Evolutionary conservation across 257 asterid genomes (phyloP), one percentile per base, ranked within the genome.

Genomic region (Scutellaria baicalensis): DNA sequence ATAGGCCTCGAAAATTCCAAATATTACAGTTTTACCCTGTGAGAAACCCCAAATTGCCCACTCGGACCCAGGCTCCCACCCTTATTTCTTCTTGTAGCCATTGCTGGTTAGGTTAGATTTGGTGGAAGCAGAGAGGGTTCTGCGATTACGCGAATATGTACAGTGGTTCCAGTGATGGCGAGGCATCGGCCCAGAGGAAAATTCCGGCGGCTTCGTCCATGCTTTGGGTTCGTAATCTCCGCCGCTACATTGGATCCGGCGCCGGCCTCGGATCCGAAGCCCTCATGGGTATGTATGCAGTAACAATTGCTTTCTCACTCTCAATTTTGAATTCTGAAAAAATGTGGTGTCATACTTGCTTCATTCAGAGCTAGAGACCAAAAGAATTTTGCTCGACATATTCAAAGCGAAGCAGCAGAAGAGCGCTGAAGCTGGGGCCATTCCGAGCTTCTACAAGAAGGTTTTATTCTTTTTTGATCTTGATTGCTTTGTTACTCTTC

Each of bases 261-360:
- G 89, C 97, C 2, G 99, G 99, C 56, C 96, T 94, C 67, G 98
- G 99, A 72, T 94, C 99, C 63, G 99, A 94, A 86, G 96, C 99
- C 44, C 89, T 94, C 11, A 94, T 91, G 98, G 99, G 98, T 94
- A 66, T 50, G 85, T 80, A 45, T 70, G 66, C 66, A 33, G 69
- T 43, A 13, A 1, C 40, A 4, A 23, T 38, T 61, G 45, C 49
- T 74, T 59, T 20, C 9, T 55, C 72, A 17, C 60, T 64, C 65
- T 12, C 48, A 5, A 59, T 77, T 59, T 50, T 27, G 33, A 27
- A 1, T 27, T 1, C 5, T 27, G 33, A 27, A 18, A 78, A 61
- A 77, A 52, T 63, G 60, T 73, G 27, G 39, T 23, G 21, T 60
- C 49, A 12, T 44, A 33, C 75, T 64, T 75, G 55, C 77, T 76